Conservation (phyloP, 1,139 yeast genomes). For the Yamadazyma mexicana region DNA sequence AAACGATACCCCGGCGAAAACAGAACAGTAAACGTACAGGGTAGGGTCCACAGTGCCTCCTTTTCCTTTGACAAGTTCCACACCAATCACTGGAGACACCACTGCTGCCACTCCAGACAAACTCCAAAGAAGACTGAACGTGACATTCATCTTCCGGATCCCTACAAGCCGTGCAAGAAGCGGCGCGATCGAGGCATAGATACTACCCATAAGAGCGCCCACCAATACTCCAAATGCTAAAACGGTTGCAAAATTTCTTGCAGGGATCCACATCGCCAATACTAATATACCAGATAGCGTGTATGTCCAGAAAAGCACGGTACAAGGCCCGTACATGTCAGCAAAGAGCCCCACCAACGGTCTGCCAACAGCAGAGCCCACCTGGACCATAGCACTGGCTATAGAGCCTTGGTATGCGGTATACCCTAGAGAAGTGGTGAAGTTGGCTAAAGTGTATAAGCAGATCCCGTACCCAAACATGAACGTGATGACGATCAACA, state of each 20-base stretch:
- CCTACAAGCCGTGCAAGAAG: constrained; percentile 44
- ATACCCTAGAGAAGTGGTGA: constrained; percentile 47
- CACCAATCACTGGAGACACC: constrained; percentile 55
- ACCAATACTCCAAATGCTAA: constrained; percentile 25
- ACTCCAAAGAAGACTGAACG: constrained; percentile 50
- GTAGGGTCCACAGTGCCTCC: constrained; percentile 40
- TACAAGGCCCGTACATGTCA: constrained; percentile 40
- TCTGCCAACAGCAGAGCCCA: constrained; percentile 42
- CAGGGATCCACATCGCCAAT: constrained; percentile 40
- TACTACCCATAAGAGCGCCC: constrained; percentile 30
- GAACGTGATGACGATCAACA: constrained; percentile 27
- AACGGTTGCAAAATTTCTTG: constrained; percentile 30
- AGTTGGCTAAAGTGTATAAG: constrained; percentile 46
- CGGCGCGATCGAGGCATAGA: constrained; percentile 33
- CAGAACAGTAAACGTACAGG: constrained; percentile 49
- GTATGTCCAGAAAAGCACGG: constrained; percentile 30
- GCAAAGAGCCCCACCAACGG: constrained; percentile 41
- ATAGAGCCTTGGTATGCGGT: constrained; percentile 39
- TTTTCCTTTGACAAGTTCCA: constrained; percentile 37
- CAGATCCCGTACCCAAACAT: constrained; percentile 47
- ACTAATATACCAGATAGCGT: constrained; percentile 24
- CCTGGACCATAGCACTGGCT: constrained; percentile 46
- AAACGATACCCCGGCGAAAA: constrained; percentile 54
- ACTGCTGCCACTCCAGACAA: constrained; percentile 47
- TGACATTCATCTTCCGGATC: constrained; percentile 46